Evolutionary conservation across 2,329 filamentous ascomycete species (phyloP), one percentile per base, ranked within the genome.

Genomic region (Pseudogymnoascus destructans): DNA sequence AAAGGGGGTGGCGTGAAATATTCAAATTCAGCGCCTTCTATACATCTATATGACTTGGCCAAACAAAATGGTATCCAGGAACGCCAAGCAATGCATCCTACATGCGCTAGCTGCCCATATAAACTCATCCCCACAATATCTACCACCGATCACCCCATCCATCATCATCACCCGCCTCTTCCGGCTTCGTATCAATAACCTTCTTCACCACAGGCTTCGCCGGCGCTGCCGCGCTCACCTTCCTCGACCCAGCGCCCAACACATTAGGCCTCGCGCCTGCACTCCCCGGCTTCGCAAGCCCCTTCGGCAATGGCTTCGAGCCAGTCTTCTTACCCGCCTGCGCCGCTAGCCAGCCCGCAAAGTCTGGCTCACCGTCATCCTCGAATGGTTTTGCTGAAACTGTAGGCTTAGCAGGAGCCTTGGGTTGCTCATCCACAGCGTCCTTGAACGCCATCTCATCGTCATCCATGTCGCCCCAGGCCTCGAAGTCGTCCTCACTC

Each of bases 331-430:
- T 81, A 62, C 85, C 79, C 5, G 86, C 82, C 69, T 96, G 89
- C 10, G 91, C 90, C 10, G 89, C 90, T 19, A 97, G 72, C 91
- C 93, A 97, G 4, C 90, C 91, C 4, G 90, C 92, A 71, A 98
- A 97, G 70, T 97, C 93, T 0, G 92, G 92, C 70, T 98, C 92
- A 2, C 85, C 84, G 23, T 87, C 84, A 64, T 95, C 90, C 60
- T 92, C 88, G 63, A 86, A 92, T 0, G 85, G 78, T 5, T 78
- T 73, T 27, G 68, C 58, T 38, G 68, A 63, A 15, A 70, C 66
- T 55, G 54, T 61, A 13, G 60, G 54, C 3, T 56, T 63, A 21
- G 60, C 54, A 65, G 64, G 9, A 40, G 64, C 65, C 1, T 65
- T 40, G 1, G 57, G 27, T 2, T 61, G 52, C 54, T 66, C 63